Evolutionary conservation across 768 basidiomycete species (phyloP).

Genomic region (Leccinum ochraceum): DNA sequence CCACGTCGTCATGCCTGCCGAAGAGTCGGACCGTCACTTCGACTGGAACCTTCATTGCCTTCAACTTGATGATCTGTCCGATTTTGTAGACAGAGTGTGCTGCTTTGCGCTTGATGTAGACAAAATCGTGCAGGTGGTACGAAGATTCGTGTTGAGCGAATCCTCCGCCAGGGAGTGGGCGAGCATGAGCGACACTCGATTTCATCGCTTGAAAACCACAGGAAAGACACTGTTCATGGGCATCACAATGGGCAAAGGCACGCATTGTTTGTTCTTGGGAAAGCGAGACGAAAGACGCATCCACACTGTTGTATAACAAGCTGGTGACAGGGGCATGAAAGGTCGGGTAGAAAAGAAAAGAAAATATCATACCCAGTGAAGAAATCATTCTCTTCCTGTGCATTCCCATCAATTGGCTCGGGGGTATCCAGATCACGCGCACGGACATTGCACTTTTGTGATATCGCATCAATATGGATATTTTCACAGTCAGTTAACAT

Average conservation of each 20-base stretch:
- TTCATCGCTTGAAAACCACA: slow-evolving; percentile 42
- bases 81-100: slow-evolving; percentile 42
- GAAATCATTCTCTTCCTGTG: slow-evolving; percentile 47
- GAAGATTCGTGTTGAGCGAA: slow-evolving; percentile 42
- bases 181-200: slow-evolving; percentile 25
- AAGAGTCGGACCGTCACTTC: slow-evolving; percentile 44
- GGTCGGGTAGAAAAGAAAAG: background rate
- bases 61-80: slow-evolving; percentile 53
- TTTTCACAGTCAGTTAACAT: slow-evolving; percentile 56
- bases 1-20: slow-evolving; percentile 46
- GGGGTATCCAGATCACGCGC: slow-evolving; percentile 41
- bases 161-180: slow-evolving; percentile 34
- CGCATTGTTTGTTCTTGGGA: slow-evolving; percentile 35
- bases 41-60: slow-evolving; percentile 21
- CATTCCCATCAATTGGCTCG: slow-evolving; percentile 48
- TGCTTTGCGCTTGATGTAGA: slow-evolving; percentile 49
- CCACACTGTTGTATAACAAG: slow-evolving; percentile 50
- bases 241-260: slow-evolving; percentile 32
- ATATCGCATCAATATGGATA: slow-evolving; percentile 54
- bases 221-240: slow-evolving; percentile 47
- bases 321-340: slow-evolving; percentile 33
- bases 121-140: slow-evolving; percentile 63
- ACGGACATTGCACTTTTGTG: slow-evolving; percentile 54
- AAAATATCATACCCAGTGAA: slow-evolving; percentile 50
- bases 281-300: slow-evolving; percentile 48